These are phyloP conservation scores for Xerocomus spinulosus DNA, from an alignment of 768 basidiomycete genomes.

Conservation along the genomic window DNA sequence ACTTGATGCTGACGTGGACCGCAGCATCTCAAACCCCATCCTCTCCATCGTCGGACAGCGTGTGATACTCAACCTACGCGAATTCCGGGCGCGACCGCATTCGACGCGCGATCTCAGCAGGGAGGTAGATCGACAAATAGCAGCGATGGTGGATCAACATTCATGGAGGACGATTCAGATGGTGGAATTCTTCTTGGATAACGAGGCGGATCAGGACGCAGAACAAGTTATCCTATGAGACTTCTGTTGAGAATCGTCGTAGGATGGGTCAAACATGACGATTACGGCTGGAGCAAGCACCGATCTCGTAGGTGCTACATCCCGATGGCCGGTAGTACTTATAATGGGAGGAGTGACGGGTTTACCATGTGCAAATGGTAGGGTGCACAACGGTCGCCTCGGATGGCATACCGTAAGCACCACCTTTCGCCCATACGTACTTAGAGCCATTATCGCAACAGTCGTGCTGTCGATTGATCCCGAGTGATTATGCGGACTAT, in stretches of 20 bases:
- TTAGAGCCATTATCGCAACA: too few species aligned
- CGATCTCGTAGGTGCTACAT: neutral
- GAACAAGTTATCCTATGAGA: neutral
- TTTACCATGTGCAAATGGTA: too few species aligned
- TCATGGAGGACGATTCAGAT: neutral
- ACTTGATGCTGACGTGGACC: neutral
- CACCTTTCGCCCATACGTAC: too few species aligned
- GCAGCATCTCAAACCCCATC: neutral
- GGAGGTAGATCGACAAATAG: neutral
- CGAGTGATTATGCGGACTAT: too few species aligned
- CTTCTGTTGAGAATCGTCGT: neutral
- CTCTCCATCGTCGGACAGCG: neutral
- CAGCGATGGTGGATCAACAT: neutral
- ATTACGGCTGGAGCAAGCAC: neutral
- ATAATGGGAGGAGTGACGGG: too few species aligned
- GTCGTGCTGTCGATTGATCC: too few species aligned
- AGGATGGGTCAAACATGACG: neutral
- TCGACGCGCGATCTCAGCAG: neutral
- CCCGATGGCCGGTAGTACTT: too few species aligned
- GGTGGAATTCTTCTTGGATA: neutral
- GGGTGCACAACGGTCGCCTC: too few species aligned
- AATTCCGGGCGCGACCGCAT: neutral
- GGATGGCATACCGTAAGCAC: too few species aligned
- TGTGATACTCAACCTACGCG: neutral
- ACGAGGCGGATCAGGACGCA: neutral